A percentile compares a stretch with the other conserved stretches of the same genome.
Conservation (phyloP, 148 eudicot species). For the Nepenthes gracilis region DNA sequence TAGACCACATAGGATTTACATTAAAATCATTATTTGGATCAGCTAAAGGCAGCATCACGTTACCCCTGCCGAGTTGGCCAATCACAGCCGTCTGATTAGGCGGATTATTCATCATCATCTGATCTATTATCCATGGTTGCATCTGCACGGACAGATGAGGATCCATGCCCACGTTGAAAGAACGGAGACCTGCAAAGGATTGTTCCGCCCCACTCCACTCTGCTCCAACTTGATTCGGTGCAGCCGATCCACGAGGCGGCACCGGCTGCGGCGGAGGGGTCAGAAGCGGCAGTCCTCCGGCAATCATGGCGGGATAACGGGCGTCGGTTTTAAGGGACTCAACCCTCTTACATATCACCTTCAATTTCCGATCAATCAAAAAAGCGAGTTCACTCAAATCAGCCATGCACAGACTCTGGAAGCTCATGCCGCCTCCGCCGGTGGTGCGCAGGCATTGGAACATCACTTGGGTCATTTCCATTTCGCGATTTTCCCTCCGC, state of each 20-base stretch:
- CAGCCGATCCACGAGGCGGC: too few species aligned
- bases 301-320: neutral
- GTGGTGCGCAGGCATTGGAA: constrained; percentile 22
- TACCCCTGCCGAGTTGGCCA: neutral
- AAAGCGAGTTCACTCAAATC: constrained; percentile 52
- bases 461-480: constrained; percentile 33
- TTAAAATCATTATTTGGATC: neutral
- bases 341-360: constrained; percentile 31
- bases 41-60: neutral
- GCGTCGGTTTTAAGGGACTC: constrained; percentile 15
- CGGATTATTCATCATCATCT: neutral
- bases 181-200: too few species aligned
- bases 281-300: neutral
- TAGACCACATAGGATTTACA: constrained; percentile 4
- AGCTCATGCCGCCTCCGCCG: constrained; percentile 18
- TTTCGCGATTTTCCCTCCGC: constrained; percentile 26
- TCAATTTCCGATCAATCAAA: constrained; percentile 39
- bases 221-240: too few species aligned
- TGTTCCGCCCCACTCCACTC: too few species aligned
- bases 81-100: neutral
- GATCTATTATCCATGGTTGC: too few species aligned
- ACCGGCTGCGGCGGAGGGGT: neutral
- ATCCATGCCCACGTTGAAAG: too few species aligned
- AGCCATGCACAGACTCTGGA: constrained; percentile 21
- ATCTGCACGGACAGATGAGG: too few species aligned